Percentiles rank a stretch among this genome's conserved stretches.
These are phyloP conservation scores for Blastobotrys malaysiensis DNA, from an alignment of 1,139 yeast species.

Conservation along the genomic window DNA sequence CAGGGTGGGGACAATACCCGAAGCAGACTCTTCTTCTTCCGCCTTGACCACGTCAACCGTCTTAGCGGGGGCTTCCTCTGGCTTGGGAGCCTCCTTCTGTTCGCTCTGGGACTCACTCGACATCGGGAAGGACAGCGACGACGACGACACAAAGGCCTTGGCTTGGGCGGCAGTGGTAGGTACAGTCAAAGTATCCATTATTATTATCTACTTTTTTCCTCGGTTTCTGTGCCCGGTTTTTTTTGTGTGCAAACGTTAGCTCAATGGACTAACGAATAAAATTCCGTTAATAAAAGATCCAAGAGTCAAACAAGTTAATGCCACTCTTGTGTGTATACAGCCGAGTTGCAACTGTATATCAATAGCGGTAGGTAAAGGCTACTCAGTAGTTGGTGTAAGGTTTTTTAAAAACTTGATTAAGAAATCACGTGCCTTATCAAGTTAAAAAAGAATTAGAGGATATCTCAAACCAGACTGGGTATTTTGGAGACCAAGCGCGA, in stretches of 20 bases:
- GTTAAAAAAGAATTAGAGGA: background rate
- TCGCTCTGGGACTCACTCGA: slow-evolving; percentile 20
- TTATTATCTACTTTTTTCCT: slow-evolving; percentile 10
- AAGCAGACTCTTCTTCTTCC: slow-evolving; percentile 16
- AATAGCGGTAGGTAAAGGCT: background rate
- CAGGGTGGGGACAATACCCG: slow-evolving; percentile 16
- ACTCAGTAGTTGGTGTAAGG: background rate
- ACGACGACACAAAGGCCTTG: slow-evolving; percentile 64
- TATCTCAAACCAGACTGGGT: background rate
- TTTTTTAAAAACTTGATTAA: background rate
- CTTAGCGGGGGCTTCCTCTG: slow-evolving; percentile 5
- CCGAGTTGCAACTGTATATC: background rate
- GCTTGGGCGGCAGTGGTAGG: slow-evolving; percentile 83
- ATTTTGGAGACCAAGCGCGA: background rate
- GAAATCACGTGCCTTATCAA: background rate
- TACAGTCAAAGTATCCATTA: slow-evolving; percentile 67
- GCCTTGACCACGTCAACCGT: slow-evolving; percentile 17
- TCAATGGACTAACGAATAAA: background rate
- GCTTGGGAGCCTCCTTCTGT: slow-evolving; percentile 6
- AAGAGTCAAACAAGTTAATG: slow-evolving; percentile 28
- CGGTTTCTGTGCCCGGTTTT: slow-evolving; percentile 1
- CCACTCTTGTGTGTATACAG: slow-evolving; percentile 22
- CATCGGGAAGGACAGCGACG: slow-evolving; percentile 58
- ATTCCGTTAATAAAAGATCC: background rate
- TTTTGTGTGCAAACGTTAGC: background rate